Percentiles rank a stretch among this genome's conserved stretches.
Evolutionary conservation across 2,329 filamentous ascomycete genomes (phyloP).

Genomic region (Pestalotiopsis sp.): DNA sequence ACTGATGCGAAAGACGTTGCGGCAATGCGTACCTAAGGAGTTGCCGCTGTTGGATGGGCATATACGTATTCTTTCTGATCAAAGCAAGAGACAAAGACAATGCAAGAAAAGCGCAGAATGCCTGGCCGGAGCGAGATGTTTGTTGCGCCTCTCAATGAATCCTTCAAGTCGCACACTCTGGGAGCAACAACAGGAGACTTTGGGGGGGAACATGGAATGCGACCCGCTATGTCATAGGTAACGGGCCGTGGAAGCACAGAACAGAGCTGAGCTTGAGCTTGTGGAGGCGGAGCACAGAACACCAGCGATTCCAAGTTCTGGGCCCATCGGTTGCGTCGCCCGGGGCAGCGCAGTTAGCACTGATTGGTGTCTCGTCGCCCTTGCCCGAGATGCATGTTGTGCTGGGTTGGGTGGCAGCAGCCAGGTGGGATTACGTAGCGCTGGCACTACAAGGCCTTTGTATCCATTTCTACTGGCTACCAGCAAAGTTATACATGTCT

Average conservation of each 20-base stretch:
- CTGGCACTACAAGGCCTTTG: background rate
- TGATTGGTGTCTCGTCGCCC: background rate
- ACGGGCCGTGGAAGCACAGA: slow-evolving; percentile 1
- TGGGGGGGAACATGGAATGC: background rate
- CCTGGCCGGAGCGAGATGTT: background rate
- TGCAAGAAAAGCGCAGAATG: background rate
- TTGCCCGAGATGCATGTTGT: background rate
- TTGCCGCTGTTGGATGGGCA: background rate
- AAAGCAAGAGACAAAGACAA: background rate
- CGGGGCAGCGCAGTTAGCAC: slow-evolving; percentile 1
- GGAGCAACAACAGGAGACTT: background rate
- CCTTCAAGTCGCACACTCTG: background rate
- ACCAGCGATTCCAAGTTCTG: slow-evolving; percentile 7
- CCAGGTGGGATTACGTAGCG: background rate
- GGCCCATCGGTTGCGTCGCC: slow-evolving; percentile 13
- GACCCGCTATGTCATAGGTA: slow-evolving; percentile 6
- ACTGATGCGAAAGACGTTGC: background rate
- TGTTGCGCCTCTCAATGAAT: background rate
- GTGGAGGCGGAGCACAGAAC: slow-evolving; percentile 12
- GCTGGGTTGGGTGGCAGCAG: background rate
- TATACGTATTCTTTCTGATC: background rate
- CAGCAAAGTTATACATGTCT: background rate
- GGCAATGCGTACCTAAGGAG: background rate
- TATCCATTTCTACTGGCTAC: background rate
- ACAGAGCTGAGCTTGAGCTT: background rate